Conservation (phyloP, 2,329 filamentous ascomycete species). For the Colletotrichum tofieldiae region DNA sequence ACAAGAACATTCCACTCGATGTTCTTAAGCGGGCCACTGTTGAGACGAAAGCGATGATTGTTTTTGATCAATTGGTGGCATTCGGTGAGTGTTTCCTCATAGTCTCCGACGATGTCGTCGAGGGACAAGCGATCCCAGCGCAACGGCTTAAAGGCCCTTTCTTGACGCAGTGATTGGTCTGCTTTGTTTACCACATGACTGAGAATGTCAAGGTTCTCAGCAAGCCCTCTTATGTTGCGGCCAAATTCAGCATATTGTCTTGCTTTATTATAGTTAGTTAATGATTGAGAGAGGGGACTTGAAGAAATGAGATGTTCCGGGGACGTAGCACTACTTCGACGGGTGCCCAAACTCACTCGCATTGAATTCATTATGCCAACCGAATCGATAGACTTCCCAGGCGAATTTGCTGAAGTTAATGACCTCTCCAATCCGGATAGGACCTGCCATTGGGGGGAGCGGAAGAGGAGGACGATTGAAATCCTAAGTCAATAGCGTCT, state of each 20-base stretch:
- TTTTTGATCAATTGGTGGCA: conserved; percentile 49
- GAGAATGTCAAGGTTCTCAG: conserved; percentile 51
- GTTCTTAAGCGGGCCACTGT: conserved; percentile 49
- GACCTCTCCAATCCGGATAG: conserved; percentile 50
- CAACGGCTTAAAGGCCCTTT: conserved; percentile 43
- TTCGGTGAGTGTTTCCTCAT: conserved; percentile 50
- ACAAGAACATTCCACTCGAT: conserved; percentile 56
- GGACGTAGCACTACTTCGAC: not conserved
- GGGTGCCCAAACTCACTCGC: conserved; percentile 49
- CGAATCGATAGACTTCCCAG: conserved; percentile 53
- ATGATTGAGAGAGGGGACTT: not conserved
- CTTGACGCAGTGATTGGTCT: conserved; percentile 47
- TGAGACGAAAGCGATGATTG: conserved; percentile 50
- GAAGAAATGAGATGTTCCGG: not conserved
- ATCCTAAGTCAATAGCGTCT: conserved; percentile 9
- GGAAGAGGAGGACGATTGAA: not conserved
- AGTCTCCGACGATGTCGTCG: conserved; percentile 52
- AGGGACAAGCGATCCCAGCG: conserved; percentile 45
- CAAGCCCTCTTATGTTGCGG: conserved; percentile 50
- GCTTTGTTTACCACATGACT: conserved; percentile 50
- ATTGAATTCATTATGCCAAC: conserved; percentile 52
- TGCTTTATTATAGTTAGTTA: conserved; percentile 41
- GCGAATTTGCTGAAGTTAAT: conserved; percentile 51
- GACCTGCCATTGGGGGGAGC: conserved; percentile 32
- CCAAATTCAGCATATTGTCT: conserved; percentile 53